Conservation (phyloP, 495 filamentous ascomycete genomes). For the Clohesyomyces aquaticus region DNA sequence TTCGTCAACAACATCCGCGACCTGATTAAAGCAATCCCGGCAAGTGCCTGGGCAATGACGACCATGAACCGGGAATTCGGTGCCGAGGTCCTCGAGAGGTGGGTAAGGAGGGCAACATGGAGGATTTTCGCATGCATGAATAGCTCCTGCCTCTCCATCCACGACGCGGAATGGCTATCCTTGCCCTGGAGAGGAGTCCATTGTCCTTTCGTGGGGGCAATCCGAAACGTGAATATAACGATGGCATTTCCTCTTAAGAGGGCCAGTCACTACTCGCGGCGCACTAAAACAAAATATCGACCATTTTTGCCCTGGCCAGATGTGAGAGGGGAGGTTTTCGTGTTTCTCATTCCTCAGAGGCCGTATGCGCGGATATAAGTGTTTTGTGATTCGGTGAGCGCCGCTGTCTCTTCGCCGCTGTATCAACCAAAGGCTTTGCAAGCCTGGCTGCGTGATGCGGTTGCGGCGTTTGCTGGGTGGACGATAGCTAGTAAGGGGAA, state of each 20-base stretch:
- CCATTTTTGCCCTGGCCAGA: not conserved
- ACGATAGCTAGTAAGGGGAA: not conserved
- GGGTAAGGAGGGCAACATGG: too few relatives aligned
- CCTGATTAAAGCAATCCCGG: too few relatives aligned
- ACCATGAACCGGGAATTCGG: too few relatives aligned
- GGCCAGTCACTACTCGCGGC: not conserved
- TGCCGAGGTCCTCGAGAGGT: too few relatives aligned
- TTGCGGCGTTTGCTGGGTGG: not conserved
- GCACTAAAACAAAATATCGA: not conserved
- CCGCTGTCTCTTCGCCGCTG: too few relatives aligned
- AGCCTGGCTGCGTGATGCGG: not conserved
- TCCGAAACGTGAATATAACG: not conserved
- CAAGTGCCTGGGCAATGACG: too few relatives aligned
- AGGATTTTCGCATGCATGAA: too few relatives aligned
- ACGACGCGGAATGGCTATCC: not conserved
- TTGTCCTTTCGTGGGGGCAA: not conserved
- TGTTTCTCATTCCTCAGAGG: not conserved
- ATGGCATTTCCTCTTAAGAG: not conserved
- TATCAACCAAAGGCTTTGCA: too few relatives aligned
- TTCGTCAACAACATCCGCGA: too few relatives aligned
- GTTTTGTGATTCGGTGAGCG: not conserved
- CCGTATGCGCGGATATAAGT: not conserved
- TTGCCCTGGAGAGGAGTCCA: not conserved
- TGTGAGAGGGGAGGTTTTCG: not conserved
- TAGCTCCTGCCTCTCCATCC: too few relatives aligned